phyloP scores from a whole-genome alignment of 1,139 yeast species.

The Groenewaldozyma auringiensis region DNA sequence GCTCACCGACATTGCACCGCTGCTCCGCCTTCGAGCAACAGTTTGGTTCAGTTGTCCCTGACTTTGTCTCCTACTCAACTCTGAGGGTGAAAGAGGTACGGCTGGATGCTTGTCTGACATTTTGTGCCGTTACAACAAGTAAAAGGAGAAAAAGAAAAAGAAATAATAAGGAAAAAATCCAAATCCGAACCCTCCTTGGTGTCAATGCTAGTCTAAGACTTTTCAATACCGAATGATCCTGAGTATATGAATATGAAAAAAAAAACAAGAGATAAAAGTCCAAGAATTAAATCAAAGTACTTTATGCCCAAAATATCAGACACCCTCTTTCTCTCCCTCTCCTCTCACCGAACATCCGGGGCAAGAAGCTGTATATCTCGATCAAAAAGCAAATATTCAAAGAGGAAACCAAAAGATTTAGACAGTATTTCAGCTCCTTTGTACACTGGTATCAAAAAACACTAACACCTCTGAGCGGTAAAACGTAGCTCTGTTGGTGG shows the following conservation, averaged over 20 bases:
- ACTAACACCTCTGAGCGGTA: background rate
- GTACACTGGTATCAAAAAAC: background rate
- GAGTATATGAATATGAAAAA: background rate
- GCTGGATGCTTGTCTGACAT: background rate
- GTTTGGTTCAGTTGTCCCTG: constrained; percentile 32
- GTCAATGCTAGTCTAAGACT: too few relatives aligned
- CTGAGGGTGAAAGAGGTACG: background rate
- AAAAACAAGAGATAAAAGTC: background rate
- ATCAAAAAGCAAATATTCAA: background rate
- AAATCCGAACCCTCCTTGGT: too few relatives aligned
- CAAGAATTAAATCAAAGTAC: too few relatives aligned
- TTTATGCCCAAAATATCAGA: background rate
- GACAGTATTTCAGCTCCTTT: background rate
- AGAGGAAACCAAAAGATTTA: background rate
- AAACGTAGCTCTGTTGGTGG: background rate
- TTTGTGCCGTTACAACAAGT: too few relatives aligned
- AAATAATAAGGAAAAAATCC: background rate
- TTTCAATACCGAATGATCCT: too few relatives aligned
- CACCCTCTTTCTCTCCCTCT: too few relatives aligned
- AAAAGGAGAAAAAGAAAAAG: too few relatives aligned
- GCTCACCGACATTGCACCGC: background rate
- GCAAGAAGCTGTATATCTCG: background rate
- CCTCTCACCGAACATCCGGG: background rate
- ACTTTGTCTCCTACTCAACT: constrained; percentile 43
- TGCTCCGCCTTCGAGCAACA: background rate